Evolutionary conservation across 2,329 filamentous ascomycete genomes (phyloP).

Genomic region (Monilinia polystroma): DNA sequence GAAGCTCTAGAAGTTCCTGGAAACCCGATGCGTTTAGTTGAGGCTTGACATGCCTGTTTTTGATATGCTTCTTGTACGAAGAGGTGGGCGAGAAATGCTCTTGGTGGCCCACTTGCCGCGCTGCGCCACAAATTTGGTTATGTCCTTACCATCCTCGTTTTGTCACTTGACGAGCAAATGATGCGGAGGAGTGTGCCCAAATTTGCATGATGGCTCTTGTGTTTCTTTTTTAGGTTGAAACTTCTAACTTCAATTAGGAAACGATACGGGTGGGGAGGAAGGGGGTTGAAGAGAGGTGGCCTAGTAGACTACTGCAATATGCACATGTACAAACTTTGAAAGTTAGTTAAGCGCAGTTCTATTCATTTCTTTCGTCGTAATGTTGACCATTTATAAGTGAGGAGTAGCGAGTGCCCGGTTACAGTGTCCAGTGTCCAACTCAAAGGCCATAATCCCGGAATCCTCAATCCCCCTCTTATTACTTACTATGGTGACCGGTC

Average conservation of each 20-base stretch:
- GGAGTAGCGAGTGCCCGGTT: constrained; percentile 3
- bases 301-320: constrained; percentile 12
- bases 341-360: neutral
- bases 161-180: constrained; percentile 23
- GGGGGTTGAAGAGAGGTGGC: constrained; percentile 6
- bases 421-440: constrained; percentile 6
- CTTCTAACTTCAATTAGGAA: constrained; percentile 18
- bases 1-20: constrained; percentile 14
- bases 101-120: constrained; percentile 17
- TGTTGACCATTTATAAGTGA: constrained; percentile 7
- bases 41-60: constrained; percentile 16
- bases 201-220: constrained; percentile 5
- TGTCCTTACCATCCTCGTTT: constrained; percentile 12
- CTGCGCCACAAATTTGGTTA: constrained; percentile 16
- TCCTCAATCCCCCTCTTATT: constrained; percentile 10
- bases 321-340: constrained; percentile 6
- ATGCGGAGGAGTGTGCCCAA: constrained; percentile 14
- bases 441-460: constrained; percentile 7
- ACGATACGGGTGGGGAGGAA: constrained; percentile 1
- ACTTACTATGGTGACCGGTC: neutral
- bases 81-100: constrained; percentile 7
- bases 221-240: constrained; percentile 14
- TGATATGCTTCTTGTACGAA: constrained; percentile 7
- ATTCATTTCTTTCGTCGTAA: constrained; percentile 18
- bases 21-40: constrained; percentile 12